Percentiles rank a stretch among this genome's conserved stretches.
These are phyloP conservation scores for Elaeagnus macrophylla DNA, from an alignment of 306 rosid genomes.

Conservation along the genomic window DNA sequence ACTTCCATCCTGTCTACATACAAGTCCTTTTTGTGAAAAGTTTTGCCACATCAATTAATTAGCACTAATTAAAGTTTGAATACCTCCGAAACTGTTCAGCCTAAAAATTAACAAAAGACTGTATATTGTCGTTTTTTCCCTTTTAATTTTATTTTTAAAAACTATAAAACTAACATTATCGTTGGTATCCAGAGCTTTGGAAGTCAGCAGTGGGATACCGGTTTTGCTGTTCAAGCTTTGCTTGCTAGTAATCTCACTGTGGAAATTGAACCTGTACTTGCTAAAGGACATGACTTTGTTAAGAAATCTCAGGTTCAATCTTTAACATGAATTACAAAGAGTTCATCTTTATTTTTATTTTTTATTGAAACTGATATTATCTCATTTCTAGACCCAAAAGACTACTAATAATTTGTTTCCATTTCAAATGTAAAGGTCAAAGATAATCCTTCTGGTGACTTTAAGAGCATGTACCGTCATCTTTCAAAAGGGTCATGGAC, in stretches of 20 bases:
- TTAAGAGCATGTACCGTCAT: constrained; percentile 49
- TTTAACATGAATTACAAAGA: not conserved
- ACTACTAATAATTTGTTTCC: not conserved
- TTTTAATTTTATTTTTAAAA: too few species aligned
- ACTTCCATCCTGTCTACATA: too few species aligned
- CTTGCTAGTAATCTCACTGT: constrained; percentile 37
- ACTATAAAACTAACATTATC: too few species aligned
- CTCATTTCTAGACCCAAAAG: too few species aligned
- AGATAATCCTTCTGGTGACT: constrained; percentile 51
- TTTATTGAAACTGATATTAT: too few species aligned
- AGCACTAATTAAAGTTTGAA: too few species aligned
- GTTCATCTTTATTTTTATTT: too few species aligned
- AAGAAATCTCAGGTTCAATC: constrained; percentile 43
- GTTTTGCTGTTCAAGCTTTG: constrained; percentile 48
- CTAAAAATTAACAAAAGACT: too few species aligned
- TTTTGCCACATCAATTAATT: too few species aligned
- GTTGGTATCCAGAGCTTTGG: constrained; percentile 34
- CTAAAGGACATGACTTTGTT: constrained; percentile 42
- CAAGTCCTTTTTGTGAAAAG: too few species aligned
- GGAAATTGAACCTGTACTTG: constrained; percentile 36
- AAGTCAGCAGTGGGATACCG: constrained; percentile 53
- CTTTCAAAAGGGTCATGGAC: constrained; percentile 76
- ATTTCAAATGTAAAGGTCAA: constrained; percentile 23
- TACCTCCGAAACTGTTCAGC: too few species aligned
- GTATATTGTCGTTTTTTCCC: too few species aligned